Conservation (phyloP, 768 basidiomycete species). For the Clitopilus passeckerianus region DNA sequence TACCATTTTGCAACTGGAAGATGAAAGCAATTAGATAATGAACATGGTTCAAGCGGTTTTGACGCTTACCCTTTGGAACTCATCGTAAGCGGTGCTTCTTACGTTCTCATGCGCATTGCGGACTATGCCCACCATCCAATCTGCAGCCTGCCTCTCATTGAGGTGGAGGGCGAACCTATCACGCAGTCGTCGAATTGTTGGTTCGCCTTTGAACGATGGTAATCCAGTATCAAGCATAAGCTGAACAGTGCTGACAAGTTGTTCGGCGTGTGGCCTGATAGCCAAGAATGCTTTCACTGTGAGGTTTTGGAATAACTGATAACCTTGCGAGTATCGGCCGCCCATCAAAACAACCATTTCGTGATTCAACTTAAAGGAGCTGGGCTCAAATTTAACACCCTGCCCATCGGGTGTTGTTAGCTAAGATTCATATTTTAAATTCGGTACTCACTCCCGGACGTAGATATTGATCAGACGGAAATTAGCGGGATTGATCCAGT, state of each 20-base stretch:
- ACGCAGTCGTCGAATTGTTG: conserved; percentile 79
- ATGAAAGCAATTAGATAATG: conserved; percentile 1
- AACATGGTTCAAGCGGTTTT: background rate
- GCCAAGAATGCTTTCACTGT: conserved; percentile 97
- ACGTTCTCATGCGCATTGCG: conserved; percentile 95
- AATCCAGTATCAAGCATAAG: conserved; percentile 95
- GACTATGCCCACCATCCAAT: conserved; percentile 86
- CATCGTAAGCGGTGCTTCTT: conserved; percentile 90
- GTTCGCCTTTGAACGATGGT: conserved; percentile 96
- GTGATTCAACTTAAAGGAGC: conserved; percentile 96
- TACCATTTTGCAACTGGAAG: conserved; percentile 34
- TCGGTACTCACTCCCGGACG: conserved; percentile 59
- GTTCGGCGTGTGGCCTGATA: conserved; percentile 89
- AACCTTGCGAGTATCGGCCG: conserved; percentile 90
- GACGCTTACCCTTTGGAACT: conserved; percentile 79
- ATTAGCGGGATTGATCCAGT: conserved; percentile 18
- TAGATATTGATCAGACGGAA: conserved; percentile 23
- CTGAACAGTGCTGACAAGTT: conserved; percentile 81
- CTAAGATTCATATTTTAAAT: background rate
- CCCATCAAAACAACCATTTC: conserved; percentile 99
- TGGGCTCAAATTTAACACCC: conserved; percentile 99
- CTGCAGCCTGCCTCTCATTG: conserved; percentile 87
- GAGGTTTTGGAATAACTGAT: conserved; percentile 88
- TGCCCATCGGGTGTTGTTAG: conserved; percentile 23
- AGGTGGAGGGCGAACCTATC: conserved; percentile 83